A percentile compares a stretch with the other conserved stretches of the same genome.
Evolutionary conservation across 495 filamentous ascomycete species (phyloP).

Genomic region (Lichenothelia convexa): DNA sequence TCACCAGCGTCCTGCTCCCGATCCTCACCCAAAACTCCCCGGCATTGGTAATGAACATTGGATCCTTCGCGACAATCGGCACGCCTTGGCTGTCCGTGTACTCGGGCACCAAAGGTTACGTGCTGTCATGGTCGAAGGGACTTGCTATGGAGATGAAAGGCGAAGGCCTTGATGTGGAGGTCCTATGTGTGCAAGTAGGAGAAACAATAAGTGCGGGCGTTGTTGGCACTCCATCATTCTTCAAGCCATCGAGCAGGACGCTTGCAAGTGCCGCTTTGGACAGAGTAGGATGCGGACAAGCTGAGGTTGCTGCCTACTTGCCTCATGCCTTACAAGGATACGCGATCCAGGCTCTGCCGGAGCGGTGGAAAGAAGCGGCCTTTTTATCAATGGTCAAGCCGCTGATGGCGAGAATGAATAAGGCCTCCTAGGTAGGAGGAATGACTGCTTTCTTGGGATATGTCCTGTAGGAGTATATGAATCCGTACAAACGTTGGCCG

Average conservation of each 20-base stretch:
- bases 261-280: background rate
- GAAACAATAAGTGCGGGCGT: background rate
- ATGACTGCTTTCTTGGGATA: too few species aligned
- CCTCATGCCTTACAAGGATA: background rate
- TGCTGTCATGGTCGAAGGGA: slow-evolving; percentile 18
- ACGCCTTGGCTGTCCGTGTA: slow-evolving; percentile 24
- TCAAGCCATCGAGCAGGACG: background rate
- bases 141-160: slow-evolving; percentile 17
- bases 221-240: background rate
- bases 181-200: slow-evolving; percentile 4
- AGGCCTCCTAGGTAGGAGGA: too few species aligned
- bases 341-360: background rate
- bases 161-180: slow-evolving; percentile 14
- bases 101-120: slow-evolving; percentile 22
- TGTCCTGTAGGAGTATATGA: too few species aligned
- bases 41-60: slow-evolving; percentile 27
- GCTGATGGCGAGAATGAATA: too few species aligned
- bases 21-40: slow-evolving; percentile 15
- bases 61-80: slow-evolving; percentile 16
- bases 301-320: background rate
- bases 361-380: too few species aligned
- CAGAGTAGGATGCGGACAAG: slow-evolving; percentile 1
- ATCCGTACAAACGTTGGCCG: too few species aligned
- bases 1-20: slow-evolving; percentile 25
- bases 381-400: too few species aligned